Base-by-base conservation (phyloP, 257 asterid genomes). In the Lycium barbarum region DNA sequence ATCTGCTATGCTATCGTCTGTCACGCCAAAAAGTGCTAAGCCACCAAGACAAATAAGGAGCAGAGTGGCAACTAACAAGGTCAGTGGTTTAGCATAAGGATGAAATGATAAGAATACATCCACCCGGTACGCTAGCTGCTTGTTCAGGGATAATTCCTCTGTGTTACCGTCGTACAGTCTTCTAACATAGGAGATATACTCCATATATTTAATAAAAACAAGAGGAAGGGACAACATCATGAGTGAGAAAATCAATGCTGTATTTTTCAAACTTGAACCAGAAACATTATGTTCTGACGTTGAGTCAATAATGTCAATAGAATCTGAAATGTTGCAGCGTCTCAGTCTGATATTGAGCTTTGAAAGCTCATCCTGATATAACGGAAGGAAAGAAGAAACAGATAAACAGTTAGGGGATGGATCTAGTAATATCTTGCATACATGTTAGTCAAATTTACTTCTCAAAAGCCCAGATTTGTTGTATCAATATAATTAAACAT, bases 21-120 rank as follows among this genome's bases (percentile, higher is more conserved):
- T 93, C 86, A 95, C 97, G 67, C 98, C 98, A 89, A 85, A 95
- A 73, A 95, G 97, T 73, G 98, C 94, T 65, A 95, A 89, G 54
- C 97, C 98, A 13, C 98, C 96, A 55, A 95, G 89, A 84, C 93
- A 87, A 88, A 95, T 93, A 80, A 93, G 89, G 84, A 95, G 86
- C 53, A 95, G 81, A 15, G 98, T 95, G 86, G 98, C 98, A 79
- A 95, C 88, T 88, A 95, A 89, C 86, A 95, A 86, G 58, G 98
- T 92, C 82, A 93, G 87, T 79, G 98, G 93, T 91, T 95, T 95
- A 86, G 98, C 91, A 88, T 95, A 95, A 61, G 98, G 97, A 87
- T 90, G 91, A 80, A 92, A 93, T 7, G 98, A 95, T 78, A 95
- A 91, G 89, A 93, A 95, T 79, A 80, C 88, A 40, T 95, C 96